Percentiles rank a stretch among this genome's conserved stretches.
Evolutionary conservation across 805 yeast genomes (phyloP).

Genomic region (Wickerhamomyces alni): DNA sequence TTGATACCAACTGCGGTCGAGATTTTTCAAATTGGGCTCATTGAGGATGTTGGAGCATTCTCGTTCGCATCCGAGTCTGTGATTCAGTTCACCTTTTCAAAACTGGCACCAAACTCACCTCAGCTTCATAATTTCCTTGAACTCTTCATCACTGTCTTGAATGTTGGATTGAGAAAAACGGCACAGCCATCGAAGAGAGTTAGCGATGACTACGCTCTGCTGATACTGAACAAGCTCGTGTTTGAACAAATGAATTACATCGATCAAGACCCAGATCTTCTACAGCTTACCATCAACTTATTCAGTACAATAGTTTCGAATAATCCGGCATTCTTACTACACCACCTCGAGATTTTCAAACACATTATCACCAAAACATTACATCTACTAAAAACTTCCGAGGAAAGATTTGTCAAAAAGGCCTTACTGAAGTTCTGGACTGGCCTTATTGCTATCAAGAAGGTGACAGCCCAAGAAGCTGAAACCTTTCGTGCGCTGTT

Average conservation of each 20-base stretch:
- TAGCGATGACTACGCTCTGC: constrained; percentile 7
- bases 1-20: constrained; percentile 37
- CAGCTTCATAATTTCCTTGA: constrained; percentile 10
- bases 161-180: constrained; percentile 11
- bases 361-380: constrained; percentile 23
- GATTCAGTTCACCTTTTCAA: constrained; percentile 33
- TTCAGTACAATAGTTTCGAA: constrained; percentile 43
- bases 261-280: constrained; percentile 51
- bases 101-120: constrained; percentile 13
- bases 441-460: constrained; percentile 37
- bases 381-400: constrained; percentile 26
- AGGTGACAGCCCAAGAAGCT: constrained; percentile 39
- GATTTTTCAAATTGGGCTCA: constrained; percentile 57
- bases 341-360: constrained; percentile 23
- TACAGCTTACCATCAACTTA: constrained; percentile 46
- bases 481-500: constrained; percentile 25
- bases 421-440: constrained; percentile 51
- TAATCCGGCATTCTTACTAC: constrained; percentile 42
- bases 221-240: constrained; percentile 15
- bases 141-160: constrained; percentile 13
- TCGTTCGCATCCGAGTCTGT: constrained; percentile 39
- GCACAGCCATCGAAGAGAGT: constrained; percentile 3
- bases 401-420: constrained; percentile 47
- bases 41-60: constrained; percentile 67
- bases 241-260: constrained; percentile 22